Evolutionary conservation across 495 filamentous ascomycete species (phyloP).

Genomic region (Daldinia loculata): DNA sequence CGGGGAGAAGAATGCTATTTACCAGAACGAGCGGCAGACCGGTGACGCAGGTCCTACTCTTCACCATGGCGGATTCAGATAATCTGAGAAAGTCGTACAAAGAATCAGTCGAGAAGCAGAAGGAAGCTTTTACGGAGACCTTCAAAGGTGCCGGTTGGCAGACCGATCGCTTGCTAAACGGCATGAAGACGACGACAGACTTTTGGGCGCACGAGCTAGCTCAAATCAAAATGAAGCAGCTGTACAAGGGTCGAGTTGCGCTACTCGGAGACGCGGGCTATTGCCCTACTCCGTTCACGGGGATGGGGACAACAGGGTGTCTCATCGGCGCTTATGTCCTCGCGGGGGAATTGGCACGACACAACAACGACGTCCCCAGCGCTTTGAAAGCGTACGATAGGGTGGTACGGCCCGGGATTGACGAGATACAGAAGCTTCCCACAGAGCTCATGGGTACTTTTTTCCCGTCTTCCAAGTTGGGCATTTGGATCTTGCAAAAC

Average conservation of each 20-base stretch:
- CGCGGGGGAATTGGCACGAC: slow-evolving; percentile 59
- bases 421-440: slow-evolving; percentile 47
- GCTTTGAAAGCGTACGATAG: slow-evolving; percentile 54
- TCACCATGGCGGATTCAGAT: slow-evolving; percentile 19
- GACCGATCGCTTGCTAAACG: slow-evolving; percentile 18
- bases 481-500: slow-evolving; percentile 44
- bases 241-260: slow-evolving; percentile 52
- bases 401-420: slow-evolving; percentile 50
- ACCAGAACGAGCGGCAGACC: slow-evolving; percentile 17
- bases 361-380: slow-evolving; percentile 22
- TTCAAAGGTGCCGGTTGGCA: slow-evolving; percentile 34
- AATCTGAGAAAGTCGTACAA: slow-evolving; percentile 11
- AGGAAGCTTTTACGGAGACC: slow-evolving; percentile 20
- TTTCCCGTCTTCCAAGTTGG: slow-evolving; percentile 42
- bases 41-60: slow-evolving; percentile 19
- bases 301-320: slow-evolving; percentile 56
- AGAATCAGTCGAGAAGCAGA: slow-evolving; percentile 24
- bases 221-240: slow-evolving; percentile 51
- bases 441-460: slow-evolving; percentile 22
- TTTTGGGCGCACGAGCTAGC: slow-evolving; percentile 49
- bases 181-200: slow-evolving; percentile 20
- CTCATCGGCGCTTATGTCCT: slow-evolving; percentile 62
- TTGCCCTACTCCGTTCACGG: slow-evolving; percentile 55
- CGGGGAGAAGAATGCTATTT: slow-evolving; percentile 11
- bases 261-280: slow-evolving; percentile 64